A percentile compares a stretch with the other conserved stretches of the same genome.
phyloP scores from a whole-genome alignment of 192 early-diverging fungal genomes.

The Physocladia obscura region DNA sequence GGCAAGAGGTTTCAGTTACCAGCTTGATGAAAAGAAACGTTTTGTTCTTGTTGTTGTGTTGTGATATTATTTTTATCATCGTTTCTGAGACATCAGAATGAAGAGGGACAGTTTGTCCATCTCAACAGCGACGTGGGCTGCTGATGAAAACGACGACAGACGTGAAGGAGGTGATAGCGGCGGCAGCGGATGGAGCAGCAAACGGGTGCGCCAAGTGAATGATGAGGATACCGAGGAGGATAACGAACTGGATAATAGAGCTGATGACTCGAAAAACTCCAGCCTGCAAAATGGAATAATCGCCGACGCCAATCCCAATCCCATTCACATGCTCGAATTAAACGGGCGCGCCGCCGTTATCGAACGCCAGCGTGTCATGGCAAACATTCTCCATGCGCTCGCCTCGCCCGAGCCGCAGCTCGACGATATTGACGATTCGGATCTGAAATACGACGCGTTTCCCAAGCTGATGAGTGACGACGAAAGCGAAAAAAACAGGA shows the following conservation, averaged over 20 bases:
- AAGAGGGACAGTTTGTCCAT: too few species aligned
- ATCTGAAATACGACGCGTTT: neutral
- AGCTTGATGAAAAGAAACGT: conserved; percentile 30
- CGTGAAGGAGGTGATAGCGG: too few species aligned
- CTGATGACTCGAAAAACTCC: too few species aligned
- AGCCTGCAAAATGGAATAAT: neutral
- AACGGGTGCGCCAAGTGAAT: too few species aligned
- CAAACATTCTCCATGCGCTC: conserved; percentile 7
- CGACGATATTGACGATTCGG: neutral
- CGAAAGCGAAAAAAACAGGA: neutral
- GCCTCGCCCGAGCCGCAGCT: neutral
- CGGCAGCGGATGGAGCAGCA: too few species aligned
- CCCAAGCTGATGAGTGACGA: neutral
- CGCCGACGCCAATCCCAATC: neutral
- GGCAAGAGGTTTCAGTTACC: conserved; percentile 74
- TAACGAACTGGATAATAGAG: too few species aligned
- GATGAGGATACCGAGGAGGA: too few species aligned
- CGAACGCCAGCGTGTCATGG: neutral
- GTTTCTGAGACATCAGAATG: too few species aligned
- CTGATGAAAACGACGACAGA: too few species aligned
- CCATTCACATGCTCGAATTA: neutral
- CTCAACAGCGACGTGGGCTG: too few species aligned
- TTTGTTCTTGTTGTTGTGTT: neutral
- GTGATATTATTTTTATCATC: too few species aligned
- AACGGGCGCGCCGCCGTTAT: neutral